Evolutionary conservation across 2,329 filamentous ascomycete genomes (phyloP), one percentile per base, ranked within the genome.

Genomic region (Diatrype stigma): DNA sequence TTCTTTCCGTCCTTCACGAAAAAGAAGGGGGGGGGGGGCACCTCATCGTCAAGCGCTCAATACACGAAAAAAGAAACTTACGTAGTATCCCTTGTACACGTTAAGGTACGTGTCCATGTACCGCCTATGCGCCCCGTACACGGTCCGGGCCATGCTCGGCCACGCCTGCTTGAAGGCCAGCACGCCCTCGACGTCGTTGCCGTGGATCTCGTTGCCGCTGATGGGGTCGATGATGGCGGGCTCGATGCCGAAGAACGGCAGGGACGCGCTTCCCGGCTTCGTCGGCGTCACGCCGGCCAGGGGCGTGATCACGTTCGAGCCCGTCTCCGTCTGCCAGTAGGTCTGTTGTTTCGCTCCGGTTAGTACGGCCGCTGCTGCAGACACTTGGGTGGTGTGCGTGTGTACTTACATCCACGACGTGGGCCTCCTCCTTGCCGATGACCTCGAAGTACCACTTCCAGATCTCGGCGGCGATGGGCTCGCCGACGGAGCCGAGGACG

Each of bases 371-470:
- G 17, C 2, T 12, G 12, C 19, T 37, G 30, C 5, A n/a, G n/a
- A n/a, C n/a, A n/a, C n/a, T n/a, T n/a, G n/a, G n/a, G n/a, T n/a
- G n/a, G n/a, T n/a, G n/a, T n/a, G n/a, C n/a, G n/a, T n/a, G n/a
- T n/a, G n/a, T n/a, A 82, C 90, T 81, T 77, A 96, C 91, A 70
- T 99, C 94, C 50, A 96, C 86, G 70, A 99, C 80, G 67, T 99
- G 94, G 46, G 90, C 87, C 71, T 96, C 86, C 72, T 93, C 87
- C 79, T 91, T 95, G 66, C 94, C 94, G 48, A 99, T 91, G 60
- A 88, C 81, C 72, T 97, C 91, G 69, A 91, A 93, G 75, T 97
- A 99, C 94, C 94, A 99, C 76, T 97, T 97, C 94, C 94, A 99
- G 53, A 99, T 89, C 72, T 99, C 94, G 21, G 93, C 90, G 17